A percentile compares a stretch with the other conserved stretches of the same genome.
These are phyloP conservation scores for Digitaria exilis DNA, from an alignment of 202 grass and related monocot species.

Conservation along the genomic window DNA sequence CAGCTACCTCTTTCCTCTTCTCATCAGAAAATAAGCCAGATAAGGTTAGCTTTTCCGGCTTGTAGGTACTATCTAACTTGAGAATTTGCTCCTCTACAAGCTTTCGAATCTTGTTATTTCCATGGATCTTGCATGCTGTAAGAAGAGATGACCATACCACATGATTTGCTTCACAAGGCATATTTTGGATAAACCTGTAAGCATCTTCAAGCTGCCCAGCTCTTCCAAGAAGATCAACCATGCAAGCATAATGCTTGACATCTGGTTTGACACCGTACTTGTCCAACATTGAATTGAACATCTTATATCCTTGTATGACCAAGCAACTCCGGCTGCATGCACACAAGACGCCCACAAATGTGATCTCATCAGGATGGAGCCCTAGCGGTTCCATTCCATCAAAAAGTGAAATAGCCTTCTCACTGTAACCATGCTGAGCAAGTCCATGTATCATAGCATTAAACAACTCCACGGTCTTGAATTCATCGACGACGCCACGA, in stretches of 20 bases:
- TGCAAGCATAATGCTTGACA: slow-evolving; percentile 47
- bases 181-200: slow-evolving; percentile 53
- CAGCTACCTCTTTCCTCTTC: slow-evolving; percentile 36
- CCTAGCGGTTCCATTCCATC: slow-evolving; percentile 39
- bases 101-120: slow-evolving; percentile 39
- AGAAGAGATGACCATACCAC: slow-evolving; percentile 57
- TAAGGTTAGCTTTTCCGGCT: slow-evolving; percentile 32
- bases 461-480: slow-evolving; percentile 53
- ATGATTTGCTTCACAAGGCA: slow-evolving; percentile 53
- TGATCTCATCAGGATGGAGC: slow-evolving; percentile 45
- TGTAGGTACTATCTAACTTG: slow-evolving; percentile 38
- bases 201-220: slow-evolving; percentile 43
- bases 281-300: slow-evolving; percentile 49
- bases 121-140: slow-evolving; percentile 45
- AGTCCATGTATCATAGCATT: slow-evolving; percentile 57
- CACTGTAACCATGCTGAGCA: slow-evolving; percentile 28
- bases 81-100: slow-evolving; percentile 52
- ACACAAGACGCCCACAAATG: slow-evolving; percentile 32
- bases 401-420: slow-evolving; percentile 46
- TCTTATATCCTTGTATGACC: slow-evolving; percentile 29
- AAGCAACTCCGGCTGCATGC: slow-evolving; percentile 55
- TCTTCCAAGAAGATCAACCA: slow-evolving; percentile 57
- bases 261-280: slow-evolving; percentile 39
- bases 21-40: slow-evolving; percentile 50
- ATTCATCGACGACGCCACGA: slow-evolving; percentile 20